Base-by-base conservation (phyloP, 2,329 filamentous ascomycete species). In the Gremmenia infestans region DNA sequence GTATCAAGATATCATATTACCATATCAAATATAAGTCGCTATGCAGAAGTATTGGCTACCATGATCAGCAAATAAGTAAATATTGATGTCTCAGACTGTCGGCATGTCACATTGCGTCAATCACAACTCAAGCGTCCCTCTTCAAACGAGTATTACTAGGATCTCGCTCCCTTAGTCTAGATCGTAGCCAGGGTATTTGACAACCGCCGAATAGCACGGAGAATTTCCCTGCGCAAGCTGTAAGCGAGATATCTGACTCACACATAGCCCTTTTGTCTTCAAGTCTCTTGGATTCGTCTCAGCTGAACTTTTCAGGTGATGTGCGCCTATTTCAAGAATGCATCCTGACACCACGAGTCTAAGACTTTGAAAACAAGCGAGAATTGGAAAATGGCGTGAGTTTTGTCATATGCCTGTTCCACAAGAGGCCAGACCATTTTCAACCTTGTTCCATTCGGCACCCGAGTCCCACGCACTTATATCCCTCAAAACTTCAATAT, bases 1-100 rank as follows among this genome's bases (percentile, higher is more conserved):
- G 28, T 51, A 50, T 39, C 43, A 54, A 50, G 32, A 25, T 12
- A 53, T 25, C 14, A 45, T 23, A 12, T 17, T 45, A 45, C 19
- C 23, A 11, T 48, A 32, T 48, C 35, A 48, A 53, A 60, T 53
- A 36, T 52, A 36, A 35, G 37, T 35, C 17, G 15, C 12, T 11
- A 46, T 32, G 17, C n/a, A 22, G 22, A 17, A 12, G 17, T 19
- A 14, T 19, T 23, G 37, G 2, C 37, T 36, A 37, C 36, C 50
- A 25, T n/a, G 9, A 40, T 53, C 52, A 51, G 35, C 48, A 32
- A 46, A 50, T 3, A 35, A 17, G 2, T 19, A 14, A 15, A 40
- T 35, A 4, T 40, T 19, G 23, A 49, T 39, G 47, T 49, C 47
- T 50, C 48, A 50, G 12, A 25, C 5, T 39, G 22, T 36, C 22